Percentiles rank a stretch among this genome's conserved stretches.
Evolutionary conservation across 2,329 filamentous ascomycete species (phyloP).

Genomic region (Catunica adiposa): DNA sequence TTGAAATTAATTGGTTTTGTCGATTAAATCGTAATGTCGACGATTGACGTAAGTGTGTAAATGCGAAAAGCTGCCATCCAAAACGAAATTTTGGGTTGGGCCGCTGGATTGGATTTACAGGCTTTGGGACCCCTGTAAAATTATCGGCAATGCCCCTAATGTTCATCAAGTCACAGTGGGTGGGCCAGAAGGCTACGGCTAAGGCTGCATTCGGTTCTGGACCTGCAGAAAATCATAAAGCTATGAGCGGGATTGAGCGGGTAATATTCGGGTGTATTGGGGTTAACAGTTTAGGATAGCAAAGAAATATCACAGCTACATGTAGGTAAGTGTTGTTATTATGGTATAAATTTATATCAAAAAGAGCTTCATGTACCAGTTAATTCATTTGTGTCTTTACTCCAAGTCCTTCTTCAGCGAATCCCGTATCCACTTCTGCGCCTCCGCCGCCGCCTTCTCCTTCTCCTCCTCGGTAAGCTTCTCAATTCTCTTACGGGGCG

Average conservation of each 20-base stretch:
- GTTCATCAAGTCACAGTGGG: background rate
- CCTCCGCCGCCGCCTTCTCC: slow-evolving; percentile 36
- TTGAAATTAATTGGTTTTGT: background rate
- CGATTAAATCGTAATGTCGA: too few relatives aligned
- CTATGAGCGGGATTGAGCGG: too few relatives aligned
- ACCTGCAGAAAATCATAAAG: too few relatives aligned
- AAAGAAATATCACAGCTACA: too few relatives aligned
- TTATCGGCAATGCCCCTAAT: too few relatives aligned
- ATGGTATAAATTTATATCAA: background rate
- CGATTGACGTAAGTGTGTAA: background rate
- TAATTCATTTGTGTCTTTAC: slow-evolving; percentile 14
- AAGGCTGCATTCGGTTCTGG: background rate
- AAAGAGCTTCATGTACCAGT: background rate
- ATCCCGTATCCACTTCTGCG: slow-evolving; percentile 48
- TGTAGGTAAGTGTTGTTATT: background rate
- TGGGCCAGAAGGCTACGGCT: background rate
- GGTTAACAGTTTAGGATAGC: too few relatives aligned
- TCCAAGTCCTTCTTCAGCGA: slow-evolving; percentile 53
- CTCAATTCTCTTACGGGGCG: slow-evolving; percentile 34
- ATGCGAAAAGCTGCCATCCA: slow-evolving; percentile 1
- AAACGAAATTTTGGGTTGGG: background rate
- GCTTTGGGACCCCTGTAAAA: too few relatives aligned
- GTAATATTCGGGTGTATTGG: too few relatives aligned
- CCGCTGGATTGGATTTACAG: background rate
- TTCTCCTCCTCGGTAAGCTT: slow-evolving; percentile 33